Percentiles rank a stretch among this genome's conserved stretches.
phyloP scores from a whole-genome alignment of 1,139 yeast genomes.

The Debaryomyces psychrophilus region DNA sequence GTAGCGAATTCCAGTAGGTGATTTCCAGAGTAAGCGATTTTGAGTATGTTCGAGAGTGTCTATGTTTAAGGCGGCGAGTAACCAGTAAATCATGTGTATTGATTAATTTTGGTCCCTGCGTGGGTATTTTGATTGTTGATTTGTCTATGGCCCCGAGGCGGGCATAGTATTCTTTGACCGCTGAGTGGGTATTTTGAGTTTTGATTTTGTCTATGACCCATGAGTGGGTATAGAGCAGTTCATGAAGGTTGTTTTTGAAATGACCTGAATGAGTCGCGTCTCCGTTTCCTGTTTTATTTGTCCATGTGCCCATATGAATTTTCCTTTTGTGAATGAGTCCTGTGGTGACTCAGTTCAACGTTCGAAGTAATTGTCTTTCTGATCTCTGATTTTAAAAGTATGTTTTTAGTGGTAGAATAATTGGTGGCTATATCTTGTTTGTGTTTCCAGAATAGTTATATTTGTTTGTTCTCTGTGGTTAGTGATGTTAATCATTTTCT shows the following conservation, averaged over 20 bases:
- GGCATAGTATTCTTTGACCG: neutral
- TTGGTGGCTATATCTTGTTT: neutral
- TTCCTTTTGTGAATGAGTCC: neutral
- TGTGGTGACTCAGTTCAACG: neutral
- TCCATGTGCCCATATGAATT: neutral
- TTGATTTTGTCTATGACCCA: too few relatives aligned
- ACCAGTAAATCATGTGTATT: neutral
- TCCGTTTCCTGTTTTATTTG: neutral
- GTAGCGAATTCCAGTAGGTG: conserved; percentile 2
- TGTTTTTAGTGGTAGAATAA: neutral
- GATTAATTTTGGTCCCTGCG: neutral
- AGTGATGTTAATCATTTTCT: conserved; percentile 2
- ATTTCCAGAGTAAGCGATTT: neutral
- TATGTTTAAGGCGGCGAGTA: neutral
- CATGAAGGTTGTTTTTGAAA: neutral
- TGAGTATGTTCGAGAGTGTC: neutral
- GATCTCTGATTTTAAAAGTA: conserved; percentile 6
- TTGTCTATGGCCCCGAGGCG: neutral
- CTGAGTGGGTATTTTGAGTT: too few relatives aligned
- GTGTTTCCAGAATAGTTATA: conserved; percentile 1
- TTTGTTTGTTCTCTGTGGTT: conserved; percentile 9
- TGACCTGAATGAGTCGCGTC: neutral
- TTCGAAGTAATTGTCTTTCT: conserved; percentile 1
- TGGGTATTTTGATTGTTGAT: neutral
- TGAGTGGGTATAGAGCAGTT: neutral